phyloP scores from a whole-genome alignment of 2,329 filamentous ascomycete species.

The Penicillium sp. region DNA sequence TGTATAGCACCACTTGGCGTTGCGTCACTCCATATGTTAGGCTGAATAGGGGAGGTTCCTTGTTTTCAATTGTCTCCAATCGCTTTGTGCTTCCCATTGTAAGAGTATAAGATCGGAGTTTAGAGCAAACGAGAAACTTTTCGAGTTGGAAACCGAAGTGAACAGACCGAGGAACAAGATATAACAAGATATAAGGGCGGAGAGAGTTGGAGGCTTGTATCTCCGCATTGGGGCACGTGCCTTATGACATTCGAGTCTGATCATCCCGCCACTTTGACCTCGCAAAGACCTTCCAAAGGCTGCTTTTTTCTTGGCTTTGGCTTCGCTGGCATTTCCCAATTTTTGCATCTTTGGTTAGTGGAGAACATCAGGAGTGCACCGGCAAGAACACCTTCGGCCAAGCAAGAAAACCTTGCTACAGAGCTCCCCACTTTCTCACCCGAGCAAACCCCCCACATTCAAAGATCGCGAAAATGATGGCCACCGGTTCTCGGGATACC shows the following conservation, averaged over 20 bases:
- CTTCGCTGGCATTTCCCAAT: neutral
- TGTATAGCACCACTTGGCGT: neutral
- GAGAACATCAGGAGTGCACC: neutral
- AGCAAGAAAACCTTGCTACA: slow-evolving; percentile 13
- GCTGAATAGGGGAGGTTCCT: neutral
- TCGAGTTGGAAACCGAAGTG: too few species aligned
- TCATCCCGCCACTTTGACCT: slow-evolving; percentile 6
- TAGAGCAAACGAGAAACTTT: too few species aligned
- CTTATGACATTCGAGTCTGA: slow-evolving; percentile 5
- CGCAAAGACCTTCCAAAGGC: neutral
- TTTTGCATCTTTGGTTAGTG: neutral
- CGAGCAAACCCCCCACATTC: slow-evolving; percentile 11
- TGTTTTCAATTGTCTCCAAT: neutral
- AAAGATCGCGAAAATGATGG: slow-evolving; percentile 11
- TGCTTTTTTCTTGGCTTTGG: neutral
- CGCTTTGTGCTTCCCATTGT: neutral
- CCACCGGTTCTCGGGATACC: slow-evolving; percentile 34
- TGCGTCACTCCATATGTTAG: neutral
- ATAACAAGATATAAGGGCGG: too few species aligned
- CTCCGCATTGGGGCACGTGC: slow-evolving; percentile 11
- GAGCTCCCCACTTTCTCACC: slow-evolving; percentile 14
- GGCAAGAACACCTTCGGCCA: neutral
- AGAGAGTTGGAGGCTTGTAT: neutral
- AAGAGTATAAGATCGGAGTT: neutral
- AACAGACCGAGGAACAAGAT: neutral